Evolutionary conservation across 306 rosid genomes (phyloP), one percentile per base, ranked within the genome.

Genomic region (Pterocarpus macrocarpus): DNA sequence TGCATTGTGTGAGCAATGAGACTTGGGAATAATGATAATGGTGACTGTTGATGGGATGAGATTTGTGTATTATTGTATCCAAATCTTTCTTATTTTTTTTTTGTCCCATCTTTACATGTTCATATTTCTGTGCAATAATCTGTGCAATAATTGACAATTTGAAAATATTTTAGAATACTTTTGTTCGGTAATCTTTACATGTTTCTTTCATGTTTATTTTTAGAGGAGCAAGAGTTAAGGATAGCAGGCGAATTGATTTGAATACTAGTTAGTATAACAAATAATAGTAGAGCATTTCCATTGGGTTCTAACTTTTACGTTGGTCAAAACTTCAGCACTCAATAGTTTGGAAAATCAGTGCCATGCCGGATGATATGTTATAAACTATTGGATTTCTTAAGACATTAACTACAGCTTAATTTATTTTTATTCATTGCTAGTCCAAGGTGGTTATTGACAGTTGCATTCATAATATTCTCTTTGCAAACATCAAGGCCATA

Each of bases 91-190:
- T n/a, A n/a, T n/a, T n/a, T n/a, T n/a, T n/a, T n/a, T n/a, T n/a
- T n/a, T n/a, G n/a, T n/a, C n/a, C n/a, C n/a, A n/a, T n/a, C n/a
- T n/a, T n/a, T n/a, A n/a, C n/a, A n/a, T n/a, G n/a, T n/a, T n/a
- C n/a, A n/a, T n/a, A 36, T 62, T 16, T 28, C 41, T 63, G 38
- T 41, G 63, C 47, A 64, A n/a, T n/a, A n/a, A n/a, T n/a, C 9
- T 38, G 30, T n/a, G n/a, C n/a, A n/a, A n/a, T n/a, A n/a, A 36
- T 59, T 75, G 50, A 58, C 50, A 45, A 56, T 8, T 56, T 73
- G 68, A 63, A 50, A 38, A 34, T 43, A 16, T 56, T 44, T 4
- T 1, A 22, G 58, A 41, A 56, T 55, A 55, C 2, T 55, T 32
- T 64, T 74, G 55, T 66, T 63, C 58, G 13, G 6, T n/a, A 8